phyloP scores from a whole-genome alignment of 345 rosid genomes.

The Hirschfeldia incana region DNA sequence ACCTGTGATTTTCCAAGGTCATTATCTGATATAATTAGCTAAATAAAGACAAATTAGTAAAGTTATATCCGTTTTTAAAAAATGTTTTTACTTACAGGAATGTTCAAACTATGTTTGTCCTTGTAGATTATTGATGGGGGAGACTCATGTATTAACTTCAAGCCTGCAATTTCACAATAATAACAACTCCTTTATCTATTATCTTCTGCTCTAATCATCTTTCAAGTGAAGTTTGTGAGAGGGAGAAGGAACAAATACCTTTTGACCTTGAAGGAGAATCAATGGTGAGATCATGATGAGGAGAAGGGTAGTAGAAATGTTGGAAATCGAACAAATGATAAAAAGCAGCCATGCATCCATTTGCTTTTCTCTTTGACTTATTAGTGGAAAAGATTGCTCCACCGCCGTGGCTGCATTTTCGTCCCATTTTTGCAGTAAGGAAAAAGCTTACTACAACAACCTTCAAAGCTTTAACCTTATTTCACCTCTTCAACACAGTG shows the following conservation, averaged over 20 bases:
- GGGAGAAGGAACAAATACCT: slow-evolving; percentile 21
- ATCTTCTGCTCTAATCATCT: background rate
- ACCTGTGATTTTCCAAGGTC: slow-evolving; percentile 44
- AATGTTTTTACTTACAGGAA: slow-evolving; percentile 51
- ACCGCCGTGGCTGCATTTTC: slow-evolving; percentile 37
- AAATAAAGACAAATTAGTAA: background rate
- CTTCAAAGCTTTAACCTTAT: background rate
- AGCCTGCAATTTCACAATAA: slow-evolving; percentile 44
- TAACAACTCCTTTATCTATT: background rate
- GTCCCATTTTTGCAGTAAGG: slow-evolving; percentile 51
- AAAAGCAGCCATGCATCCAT: slow-evolving; percentile 84
- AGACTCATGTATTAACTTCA: slow-evolving; percentile 57
- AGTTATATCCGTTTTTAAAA: background rate
- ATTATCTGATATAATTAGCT: background rate
- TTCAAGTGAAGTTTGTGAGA: background rate
- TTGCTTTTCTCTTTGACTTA: slow-evolving; percentile 29
- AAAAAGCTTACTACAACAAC: slow-evolving; percentile 24
- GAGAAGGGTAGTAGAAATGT: slow-evolving; percentile 49
- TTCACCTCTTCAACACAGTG: slow-evolving; percentile 9
- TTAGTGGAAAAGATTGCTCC: background rate
- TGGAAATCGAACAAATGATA: slow-evolving; percentile 78
- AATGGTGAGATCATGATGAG: slow-evolving; percentile 38
- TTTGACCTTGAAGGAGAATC: slow-evolving; percentile 35
- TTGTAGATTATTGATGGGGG: slow-evolving; percentile 39
- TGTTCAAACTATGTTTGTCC: slow-evolving; percentile 44